These are phyloP conservation scores for Dendrobium huoshanense DNA, from an alignment of 106 monocot species.

Conservation along the genomic window DNA sequence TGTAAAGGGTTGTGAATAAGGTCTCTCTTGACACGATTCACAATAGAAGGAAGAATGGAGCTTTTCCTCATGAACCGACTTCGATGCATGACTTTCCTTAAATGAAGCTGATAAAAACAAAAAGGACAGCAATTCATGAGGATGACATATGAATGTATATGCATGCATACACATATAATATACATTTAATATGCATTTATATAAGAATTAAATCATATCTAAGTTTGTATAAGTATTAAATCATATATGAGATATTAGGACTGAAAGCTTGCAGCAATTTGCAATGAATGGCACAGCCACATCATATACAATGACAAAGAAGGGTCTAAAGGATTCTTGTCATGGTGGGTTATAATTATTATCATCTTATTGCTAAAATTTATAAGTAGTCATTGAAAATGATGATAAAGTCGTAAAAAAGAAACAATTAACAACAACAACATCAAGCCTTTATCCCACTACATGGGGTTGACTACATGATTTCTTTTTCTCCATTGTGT, in stretches of 20 bases:
- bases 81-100: constrained; percentile 84
- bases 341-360: no score
- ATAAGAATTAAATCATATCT: not conserved
- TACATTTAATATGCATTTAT: not conserved
- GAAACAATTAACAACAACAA: no score
- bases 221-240: not conserved
- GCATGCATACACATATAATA: not conserved
- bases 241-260: not conserved
- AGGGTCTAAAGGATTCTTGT: no score
- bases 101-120: constrained; percentile 52
- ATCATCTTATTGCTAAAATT: no score
- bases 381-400: no score
- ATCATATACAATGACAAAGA: no score
- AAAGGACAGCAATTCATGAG: not conserved
- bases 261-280: no score
- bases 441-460: no score
- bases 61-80: constrained; percentile 80
- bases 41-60: constrained; percentile 65
- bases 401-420: no score
- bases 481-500: no score
- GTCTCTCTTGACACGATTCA: constrained; percentile 83
- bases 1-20: constrained; percentile 97
- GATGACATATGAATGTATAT: not conserved
- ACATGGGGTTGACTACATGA: no score
- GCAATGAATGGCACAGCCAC: no score